These are phyloP conservation scores for Aspergillus mulundensis DNA, from an alignment of 495 filamentous ascomycete species.

Conservation along the genomic window DNA sequence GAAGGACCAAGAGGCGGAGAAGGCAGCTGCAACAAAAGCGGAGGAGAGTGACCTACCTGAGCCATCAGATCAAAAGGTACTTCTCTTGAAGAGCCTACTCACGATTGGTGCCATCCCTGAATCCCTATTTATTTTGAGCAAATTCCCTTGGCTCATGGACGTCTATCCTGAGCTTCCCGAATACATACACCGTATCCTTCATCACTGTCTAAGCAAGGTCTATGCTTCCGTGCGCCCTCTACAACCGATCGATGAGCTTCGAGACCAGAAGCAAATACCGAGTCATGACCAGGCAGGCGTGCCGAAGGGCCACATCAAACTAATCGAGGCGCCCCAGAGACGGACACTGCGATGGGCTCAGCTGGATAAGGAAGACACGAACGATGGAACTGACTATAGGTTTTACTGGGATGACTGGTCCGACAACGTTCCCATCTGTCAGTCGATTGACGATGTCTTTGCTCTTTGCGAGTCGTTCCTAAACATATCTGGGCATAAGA, in stretches of 20 bases:
- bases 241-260: slow-evolving; percentile 32
- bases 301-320: slow-evolving; percentile 61
- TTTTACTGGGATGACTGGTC: slow-evolving; percentile 99
- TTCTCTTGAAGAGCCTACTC: slow-evolving; percentile 78
- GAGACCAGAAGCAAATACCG: slow-evolving; percentile 45
- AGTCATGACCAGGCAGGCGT: slow-evolving; percentile 59
- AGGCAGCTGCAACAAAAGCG: slow-evolving; percentile 40
- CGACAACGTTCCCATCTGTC: slow-evolving; percentile 87
- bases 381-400: slow-evolving; percentile 69
- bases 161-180: slow-evolving; percentile 71
- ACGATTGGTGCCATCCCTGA: slow-evolving; percentile 91
- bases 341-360: slow-evolving; percentile 73
- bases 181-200: slow-evolving; percentile 78
- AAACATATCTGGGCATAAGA: slow-evolving; percentile 78
- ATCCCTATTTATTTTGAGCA: slow-evolving; percentile 85
- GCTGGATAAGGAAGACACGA: slow-evolving; percentile 67
- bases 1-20: slow-evolving; percentile 50
- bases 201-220: slow-evolving; percentile 70
- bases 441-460: slow-evolving; percentile 86
- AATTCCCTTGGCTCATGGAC: slow-evolving; percentile 86
- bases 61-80: slow-evolving; percentile 84
- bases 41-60: slow-evolving; percentile 65
- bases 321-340: slow-evolving; percentile 50
- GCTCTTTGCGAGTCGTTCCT: slow-evolving; percentile 79
- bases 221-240: slow-evolving; percentile 53